Base-by-base conservation (phyloP, 805 yeast genomes). In the Zygoascus biomembranicola region DNA sequence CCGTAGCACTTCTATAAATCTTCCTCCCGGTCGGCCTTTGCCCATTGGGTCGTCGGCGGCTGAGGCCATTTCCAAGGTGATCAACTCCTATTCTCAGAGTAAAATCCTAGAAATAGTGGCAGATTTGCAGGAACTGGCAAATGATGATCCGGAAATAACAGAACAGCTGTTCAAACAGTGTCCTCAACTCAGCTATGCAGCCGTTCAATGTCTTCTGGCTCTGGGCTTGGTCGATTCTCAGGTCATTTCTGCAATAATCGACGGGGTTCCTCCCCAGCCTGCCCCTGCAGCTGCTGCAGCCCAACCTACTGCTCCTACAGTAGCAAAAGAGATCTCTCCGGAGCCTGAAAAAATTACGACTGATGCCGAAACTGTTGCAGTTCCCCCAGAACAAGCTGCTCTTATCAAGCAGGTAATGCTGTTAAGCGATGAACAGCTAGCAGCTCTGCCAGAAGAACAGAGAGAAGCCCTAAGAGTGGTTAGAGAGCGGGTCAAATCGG, bases 101-200 rank as follows among this genome's bases (percentile, higher is more conserved):
- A 70, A 82, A 35, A 74, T 82, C 50, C 60, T 68, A 8, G 77
- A 73, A 43, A 64, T 85, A 35, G 59, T 85, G 11, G 68, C 69
- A 37, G 90, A 86, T 57, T 76, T 87, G 14, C 79, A 82, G 61
- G 66, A 71, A 19, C 79, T 87, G 80, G 70, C 85, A 2, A 66
- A 68, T 2, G 75, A 74, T 28, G 77, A 82, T 55, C 86, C 87
- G 0, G 74, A 73, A 5, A 69, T 81, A 54, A 81, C 86, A 73
- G 77, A 73, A 50, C 77, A 76, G 43, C 69, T 90, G 35, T 70
- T 90, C 16, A 75, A 75, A 28, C 79, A 79, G 57, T 81, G 82
- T 55, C 97, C 97, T 0, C 97, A 92, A 66, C 72, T 92, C 47
- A 72, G 87, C 1, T 89, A 82, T 66, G 94, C 96, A 0, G 72